phyloP scores from a whole-genome alignment of 345 rosid species.

The Eucalyptus regnans region DNA sequence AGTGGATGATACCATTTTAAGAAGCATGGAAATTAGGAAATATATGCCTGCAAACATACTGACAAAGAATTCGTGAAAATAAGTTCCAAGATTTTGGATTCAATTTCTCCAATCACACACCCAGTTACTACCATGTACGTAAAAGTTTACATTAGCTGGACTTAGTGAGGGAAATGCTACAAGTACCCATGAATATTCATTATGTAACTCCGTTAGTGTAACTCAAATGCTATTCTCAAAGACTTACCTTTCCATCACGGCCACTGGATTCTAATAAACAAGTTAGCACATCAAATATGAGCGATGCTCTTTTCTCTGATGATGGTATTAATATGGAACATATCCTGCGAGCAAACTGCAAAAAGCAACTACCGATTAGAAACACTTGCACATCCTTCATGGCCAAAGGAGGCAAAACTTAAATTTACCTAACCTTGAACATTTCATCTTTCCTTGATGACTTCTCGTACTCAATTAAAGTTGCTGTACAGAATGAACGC shows the following conservation, averaged over 20 bases:
- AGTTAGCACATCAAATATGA: conserved; percentile 20
- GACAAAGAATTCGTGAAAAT: not conserved
- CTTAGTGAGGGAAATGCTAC: not conserved
- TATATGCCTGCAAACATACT: not conserved
- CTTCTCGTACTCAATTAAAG: conserved; percentile 36
- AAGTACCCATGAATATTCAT: not conserved
- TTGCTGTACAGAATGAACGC: conserved; percentile 17
- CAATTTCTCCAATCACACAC: not conserved
- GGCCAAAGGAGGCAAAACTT: not conserved
- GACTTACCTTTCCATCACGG: conserved; percentile 46
- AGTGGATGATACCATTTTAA: not conserved
- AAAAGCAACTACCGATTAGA: conserved; percentile 1
- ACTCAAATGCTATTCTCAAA: not conserved
- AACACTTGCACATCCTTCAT: not conserved
- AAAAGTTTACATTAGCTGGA: not conserved
- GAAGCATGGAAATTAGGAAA: not conserved
- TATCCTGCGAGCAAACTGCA: conserved; percentile 60
- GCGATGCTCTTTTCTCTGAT: conserved; percentile 17
- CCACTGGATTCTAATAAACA: conserved; percentile 27
- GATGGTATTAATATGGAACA: conserved; percentile 41
- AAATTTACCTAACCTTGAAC: conserved; percentile 37
- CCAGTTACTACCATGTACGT: not conserved
- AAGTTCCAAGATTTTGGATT: not conserved
- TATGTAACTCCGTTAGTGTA: not conserved
- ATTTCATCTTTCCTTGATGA: conserved; percentile 51